These are phyloP conservation scores for Botryosphaeria agaves DNA, from an alignment of 2,329 filamentous ascomycete genomes.

Conservation along the genomic window DNA sequence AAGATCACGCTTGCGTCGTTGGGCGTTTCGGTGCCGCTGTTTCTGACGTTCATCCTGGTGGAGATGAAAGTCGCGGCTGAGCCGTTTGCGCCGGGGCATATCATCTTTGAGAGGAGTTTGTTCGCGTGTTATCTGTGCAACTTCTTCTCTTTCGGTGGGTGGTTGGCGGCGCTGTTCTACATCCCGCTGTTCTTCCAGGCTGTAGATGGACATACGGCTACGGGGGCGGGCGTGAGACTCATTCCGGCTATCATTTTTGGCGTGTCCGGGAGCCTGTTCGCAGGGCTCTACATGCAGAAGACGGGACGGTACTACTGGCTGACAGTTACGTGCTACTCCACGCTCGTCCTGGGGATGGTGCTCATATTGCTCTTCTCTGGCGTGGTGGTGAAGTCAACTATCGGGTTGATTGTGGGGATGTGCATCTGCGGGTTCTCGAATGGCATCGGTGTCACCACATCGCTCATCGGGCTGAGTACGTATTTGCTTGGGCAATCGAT, in stretches of 20 bases:
- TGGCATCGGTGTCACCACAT: conserved; percentile 49
- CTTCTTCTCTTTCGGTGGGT: conserved; percentile 50
- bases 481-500: conserved; percentile 4
- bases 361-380: conserved; percentile 42
- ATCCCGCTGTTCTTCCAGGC: conserved; percentile 67
- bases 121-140: conserved; percentile 54
- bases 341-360: conserved; percentile 35
- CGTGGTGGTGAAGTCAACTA: conserved; percentile 27
- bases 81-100: conserved; percentile 57
- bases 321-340: conserved; percentile 38
- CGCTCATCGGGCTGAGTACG: conserved; percentile 47
- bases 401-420: conserved; percentile 39
- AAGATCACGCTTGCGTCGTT: conserved; percentile 41
- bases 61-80: conserved; percentile 51
- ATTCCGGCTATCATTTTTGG: conserved; percentile 46
- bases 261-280: conserved; percentile 46
- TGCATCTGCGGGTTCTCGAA: conserved; percentile 35
- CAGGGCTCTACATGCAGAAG: conserved; percentile 49
- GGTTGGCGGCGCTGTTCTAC: conserved; percentile 48
- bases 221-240: conserved; percentile 45
- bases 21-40: conserved; percentile 37
- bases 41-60: conserved; percentile 48
- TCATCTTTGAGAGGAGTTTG: conserved; percentile 51
- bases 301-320: conserved; percentile 58
- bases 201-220: conserved; percentile 45